phyloP scores from a whole-genome alignment of 2,329 filamentous ascomycete genomes.

The Reticulascus tulasneorum region DNA sequence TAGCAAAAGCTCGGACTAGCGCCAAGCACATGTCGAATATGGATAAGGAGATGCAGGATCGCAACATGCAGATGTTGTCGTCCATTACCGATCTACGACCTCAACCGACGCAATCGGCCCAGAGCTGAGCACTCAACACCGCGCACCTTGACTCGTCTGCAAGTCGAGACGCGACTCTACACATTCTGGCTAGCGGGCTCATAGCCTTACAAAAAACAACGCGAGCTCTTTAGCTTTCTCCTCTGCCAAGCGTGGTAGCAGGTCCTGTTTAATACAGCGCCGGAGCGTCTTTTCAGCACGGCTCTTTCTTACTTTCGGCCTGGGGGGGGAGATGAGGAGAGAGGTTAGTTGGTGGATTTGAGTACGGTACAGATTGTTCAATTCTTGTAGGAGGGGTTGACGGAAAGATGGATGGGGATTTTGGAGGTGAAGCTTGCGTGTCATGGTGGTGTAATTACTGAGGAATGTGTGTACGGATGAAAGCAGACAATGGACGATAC shows the following conservation, averaged over 20 bases:
- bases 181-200: conserved; percentile 7
- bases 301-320: background rate
- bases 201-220: conserved; percentile 2
- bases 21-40: conserved; percentile 49
- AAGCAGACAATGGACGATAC: conserved; percentile 17
- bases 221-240: conserved; percentile 8
- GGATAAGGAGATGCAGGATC: conserved; percentile 53
- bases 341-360: conserved; percentile 13
- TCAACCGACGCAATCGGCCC: conserved; percentile 8
- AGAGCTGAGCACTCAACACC: conserved; percentile 5
- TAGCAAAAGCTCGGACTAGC: conserved; percentile 27
- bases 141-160: background rate
- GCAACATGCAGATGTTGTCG: conserved; percentile 37
- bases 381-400: conserved; percentile 4
- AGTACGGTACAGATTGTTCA: conserved; percentile 7
- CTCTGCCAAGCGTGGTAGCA: conserved; percentile 10
- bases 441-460: conserved; percentile 10
- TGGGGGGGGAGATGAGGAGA: background rate
- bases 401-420: background rate
- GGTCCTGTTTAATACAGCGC: conserved; percentile 12
- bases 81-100: conserved; percentile 19
- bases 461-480: conserved; percentile 8
- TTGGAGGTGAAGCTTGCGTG: background rate
- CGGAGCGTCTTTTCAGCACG: conserved; percentile 1
- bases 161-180: too few species aligned